Percentiles rank a stretch among this genome's conserved stretches.
Conservation (phyloP, 2,329 filamentous ascomycete genomes). For the Bertia moriformis region DNA sequence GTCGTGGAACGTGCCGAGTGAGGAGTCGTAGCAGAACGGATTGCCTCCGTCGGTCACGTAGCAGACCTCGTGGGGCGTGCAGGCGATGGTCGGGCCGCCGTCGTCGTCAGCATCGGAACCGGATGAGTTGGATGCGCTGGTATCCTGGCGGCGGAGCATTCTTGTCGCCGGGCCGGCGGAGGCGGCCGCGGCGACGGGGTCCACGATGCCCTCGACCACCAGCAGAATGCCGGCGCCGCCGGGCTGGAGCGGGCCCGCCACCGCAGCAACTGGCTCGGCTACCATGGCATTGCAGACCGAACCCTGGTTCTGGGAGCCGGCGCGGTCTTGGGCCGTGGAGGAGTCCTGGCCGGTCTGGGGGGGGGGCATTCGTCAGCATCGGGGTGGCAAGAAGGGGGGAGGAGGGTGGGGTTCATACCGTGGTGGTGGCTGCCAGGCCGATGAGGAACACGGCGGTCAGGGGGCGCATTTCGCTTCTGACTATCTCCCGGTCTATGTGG, state of each 20-base stretch:
- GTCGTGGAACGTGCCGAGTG: neutral
- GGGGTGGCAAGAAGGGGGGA: too few relatives aligned
- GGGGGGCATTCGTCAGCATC: too few relatives aligned
- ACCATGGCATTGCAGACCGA: neutral
- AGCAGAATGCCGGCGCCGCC: neutral
- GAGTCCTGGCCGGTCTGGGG: too few relatives aligned
- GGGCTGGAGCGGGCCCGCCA: neutral
- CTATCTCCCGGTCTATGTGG: too few relatives aligned
- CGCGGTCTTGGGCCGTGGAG: too few relatives aligned
- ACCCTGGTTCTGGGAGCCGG: too few relatives aligned
- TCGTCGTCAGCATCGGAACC: neutral
- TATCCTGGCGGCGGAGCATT: neutral
- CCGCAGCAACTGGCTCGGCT: neutral
- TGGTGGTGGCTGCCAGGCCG: too few relatives aligned
- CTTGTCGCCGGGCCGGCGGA: neutral
- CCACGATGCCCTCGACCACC: neutral
- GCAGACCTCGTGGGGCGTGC: neutral
- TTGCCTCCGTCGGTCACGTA: neutral
- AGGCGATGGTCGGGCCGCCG: neutral
- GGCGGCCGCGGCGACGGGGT: neutral
- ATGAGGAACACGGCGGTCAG: too few relatives aligned
- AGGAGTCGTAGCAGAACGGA: neutral
- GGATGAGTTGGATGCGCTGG: too few relatives aligned
- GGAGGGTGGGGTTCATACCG: too few relatives aligned
- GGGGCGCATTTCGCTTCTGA: too few relatives aligned